A percentile compares a stretch with the other conserved stretches of the same genome.
These are phyloP conservation scores for Dichotomocladium elegans DNA, from an alignment of 371 early-diverging fungal genomes.

Conservation along the genomic window DNA sequence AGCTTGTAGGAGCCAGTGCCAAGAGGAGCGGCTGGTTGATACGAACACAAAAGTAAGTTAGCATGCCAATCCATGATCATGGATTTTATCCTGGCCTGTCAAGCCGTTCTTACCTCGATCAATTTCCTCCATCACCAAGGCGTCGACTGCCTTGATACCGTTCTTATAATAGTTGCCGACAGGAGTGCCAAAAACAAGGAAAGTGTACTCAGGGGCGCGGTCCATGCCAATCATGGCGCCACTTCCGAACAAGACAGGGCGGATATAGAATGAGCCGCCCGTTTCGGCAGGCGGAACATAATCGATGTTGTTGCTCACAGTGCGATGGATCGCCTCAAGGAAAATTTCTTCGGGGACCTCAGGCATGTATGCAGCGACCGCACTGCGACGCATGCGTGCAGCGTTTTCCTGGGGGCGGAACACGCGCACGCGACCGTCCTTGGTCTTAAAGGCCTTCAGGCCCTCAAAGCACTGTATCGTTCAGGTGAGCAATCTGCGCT, in stretches of 20 bases:
- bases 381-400: slow-evolving; percentile 59
- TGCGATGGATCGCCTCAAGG: slow-evolving; percentile 56
- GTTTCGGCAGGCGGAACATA: slow-evolving; percentile 70
- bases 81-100: too few relatives aligned
- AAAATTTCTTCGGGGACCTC: slow-evolving; percentile 63
- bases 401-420: slow-evolving; percentile 77
- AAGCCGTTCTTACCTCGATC: slow-evolving; percentile 72
- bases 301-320: slow-evolving; percentile 63
- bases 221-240: slow-evolving; percentile 67
- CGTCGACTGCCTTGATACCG: slow-evolving; percentile 71
- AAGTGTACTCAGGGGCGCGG: slow-evolving; percentile 68
- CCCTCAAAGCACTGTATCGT: slow-evolving; percentile 70
- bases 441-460: slow-evolving; percentile 76
- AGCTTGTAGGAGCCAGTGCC: slow-evolving; percentile 69
- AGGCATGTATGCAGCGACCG: slow-evolving; percentile 59
- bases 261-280: slow-evolving; percentile 64
- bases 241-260: slow-evolving; percentile 71
- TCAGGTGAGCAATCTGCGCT: not conserved
- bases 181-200: slow-evolving; percentile 70
- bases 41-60: not conserved
- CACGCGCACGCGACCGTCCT: slow-evolving; percentile 67
- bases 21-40: slow-evolving; percentile 59
- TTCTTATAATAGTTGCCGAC: slow-evolving; percentile 68
- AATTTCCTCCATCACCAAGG: slow-evolving; percentile 63
- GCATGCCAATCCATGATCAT: not conserved